Evolutionary conservation across 495 filamentous ascomycete genomes (phyloP).

Genomic region (Evansstolkia leycettana): DNA sequence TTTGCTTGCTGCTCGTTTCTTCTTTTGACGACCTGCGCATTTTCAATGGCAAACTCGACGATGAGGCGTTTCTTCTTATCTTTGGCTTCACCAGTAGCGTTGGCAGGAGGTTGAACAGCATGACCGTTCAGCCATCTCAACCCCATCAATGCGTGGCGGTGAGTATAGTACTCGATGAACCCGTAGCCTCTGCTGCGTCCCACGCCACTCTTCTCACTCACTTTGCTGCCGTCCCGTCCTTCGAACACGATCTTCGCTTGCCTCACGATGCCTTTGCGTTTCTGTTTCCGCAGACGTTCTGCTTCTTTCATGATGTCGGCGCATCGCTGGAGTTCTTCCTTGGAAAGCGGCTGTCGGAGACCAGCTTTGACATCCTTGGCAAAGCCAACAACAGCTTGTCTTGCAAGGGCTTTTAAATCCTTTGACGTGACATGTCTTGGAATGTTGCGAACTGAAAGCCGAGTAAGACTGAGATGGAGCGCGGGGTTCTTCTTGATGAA

Average conservation of each 20-base stretch:
- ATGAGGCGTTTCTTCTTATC: constrained; percentile 70
- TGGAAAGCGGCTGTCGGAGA: constrained; percentile 60
- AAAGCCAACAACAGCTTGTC: constrained; percentile 84
- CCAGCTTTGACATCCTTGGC: constrained; percentile 76
- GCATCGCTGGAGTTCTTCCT: constrained; percentile 71
- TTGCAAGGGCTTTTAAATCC: constrained; percentile 79
- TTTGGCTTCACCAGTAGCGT: constrained; percentile 23
- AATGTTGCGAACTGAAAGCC: constrained; percentile 88
- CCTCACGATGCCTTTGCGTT: constrained; percentile 84
- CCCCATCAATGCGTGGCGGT: constrained; percentile 92
- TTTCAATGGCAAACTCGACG: constrained; percentile 98
- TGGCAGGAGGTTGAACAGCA: constrained; percentile 34
- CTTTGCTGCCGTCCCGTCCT: constrained; percentile 66
- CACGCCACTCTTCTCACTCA: constrained; percentile 56
- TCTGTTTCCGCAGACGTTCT: constrained; percentile 62
- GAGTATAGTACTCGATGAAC: constrained; percentile 92
- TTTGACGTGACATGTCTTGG: constrained; percentile 76
- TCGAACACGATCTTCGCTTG: constrained; percentile 95
- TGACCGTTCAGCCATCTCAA: constrained; percentile 88
- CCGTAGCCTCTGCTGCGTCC: constrained; percentile 87
- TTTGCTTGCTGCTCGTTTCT: constrained; percentile 61
- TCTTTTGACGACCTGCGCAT: constrained; percentile 80
- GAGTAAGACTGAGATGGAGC: constrained; percentile 80
- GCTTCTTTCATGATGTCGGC: constrained; percentile 68
- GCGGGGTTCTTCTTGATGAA: constrained; percentile 83